Conservation (phyloP, 2,329 filamentous ascomycete genomes). For the Phialophora expanda region DNA sequence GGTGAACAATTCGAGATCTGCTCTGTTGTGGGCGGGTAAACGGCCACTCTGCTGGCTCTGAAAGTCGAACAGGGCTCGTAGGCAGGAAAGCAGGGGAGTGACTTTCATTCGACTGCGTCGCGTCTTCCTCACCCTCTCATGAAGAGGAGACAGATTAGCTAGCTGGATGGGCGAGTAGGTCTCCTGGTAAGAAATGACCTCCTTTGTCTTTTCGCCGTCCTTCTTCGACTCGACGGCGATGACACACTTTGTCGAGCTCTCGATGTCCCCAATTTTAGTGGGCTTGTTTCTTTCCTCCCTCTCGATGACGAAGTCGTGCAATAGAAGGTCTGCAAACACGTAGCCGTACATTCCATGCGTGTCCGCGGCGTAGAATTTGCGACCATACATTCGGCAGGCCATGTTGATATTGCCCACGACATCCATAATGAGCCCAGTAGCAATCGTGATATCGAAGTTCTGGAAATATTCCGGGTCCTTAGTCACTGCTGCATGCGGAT, state of each 20-base stretch:
- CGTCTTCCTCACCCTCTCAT: slow-evolving; percentile 70
- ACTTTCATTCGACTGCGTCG: slow-evolving; percentile 74
- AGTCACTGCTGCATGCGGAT: slow-evolving; percentile 68
- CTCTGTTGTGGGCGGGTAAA: slow-evolving; percentile 60
- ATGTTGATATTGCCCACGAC: slow-evolving; percentile 82
- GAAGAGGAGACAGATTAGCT: slow-evolving; percentile 77
- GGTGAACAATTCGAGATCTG: slow-evolving; percentile 78
- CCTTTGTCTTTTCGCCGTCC: slow-evolving; percentile 72
- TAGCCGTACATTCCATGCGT: slow-evolving; percentile 92
- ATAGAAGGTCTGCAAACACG: slow-evolving; percentile 90
- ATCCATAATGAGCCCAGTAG: slow-evolving; percentile 80
- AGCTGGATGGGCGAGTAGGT: slow-evolving; percentile 85
- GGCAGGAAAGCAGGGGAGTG: slow-evolving; percentile 81
- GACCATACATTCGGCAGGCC: slow-evolving; percentile 75
- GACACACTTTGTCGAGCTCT: slow-evolving; percentile 79
- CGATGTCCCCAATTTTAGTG: slow-evolving; percentile 61
- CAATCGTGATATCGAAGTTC: slow-evolving; percentile 83
- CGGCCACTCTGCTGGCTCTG: slow-evolving; percentile 63
- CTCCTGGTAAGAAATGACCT: slow-evolving; percentile 90
- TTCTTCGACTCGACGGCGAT: slow-evolving; percentile 71
- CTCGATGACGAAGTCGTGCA: slow-evolving; percentile 88
- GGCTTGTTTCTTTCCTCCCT: slow-evolving; percentile 78
- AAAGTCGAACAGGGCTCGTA: slow-evolving; percentile 91
- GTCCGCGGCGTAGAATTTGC: slow-evolving; percentile 86
- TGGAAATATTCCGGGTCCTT: slow-evolving; percentile 77